Base-by-base conservation (phyloP, 345 rosid species). In the Brassica incana region DNA sequence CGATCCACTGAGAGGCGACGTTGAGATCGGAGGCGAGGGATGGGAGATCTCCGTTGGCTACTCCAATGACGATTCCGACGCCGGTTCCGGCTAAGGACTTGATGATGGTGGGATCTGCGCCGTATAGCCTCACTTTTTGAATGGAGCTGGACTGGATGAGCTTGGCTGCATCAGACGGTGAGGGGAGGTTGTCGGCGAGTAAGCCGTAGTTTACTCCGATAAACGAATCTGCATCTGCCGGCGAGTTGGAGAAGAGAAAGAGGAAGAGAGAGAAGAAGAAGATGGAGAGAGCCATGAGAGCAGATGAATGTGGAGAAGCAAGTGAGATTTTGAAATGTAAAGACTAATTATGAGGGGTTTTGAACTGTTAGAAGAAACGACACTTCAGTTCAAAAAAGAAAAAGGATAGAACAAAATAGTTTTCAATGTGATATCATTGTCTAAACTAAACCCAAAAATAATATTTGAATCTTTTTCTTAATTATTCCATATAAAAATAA, bases 151-250 rank as follows among this genome's bases (percentile, higher is more conserved):
- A 85, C 56, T 91, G 86, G 48, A 93, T 90, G 58, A 93, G 92
- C 87, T 86, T 91, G 32, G 92, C 91, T 0, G 98, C 89, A 29
- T 91, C 86, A 4, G 85, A 75, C 2, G 98, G 92, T 45, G 91
- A 85, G 6, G 97, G 98, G 40, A 93, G 89, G 81, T 93, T 90
- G 82, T 93, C 89, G 1, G 97, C 92, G n/a, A 91, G 84, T 77
- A 87, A 87, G 16, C 98, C 98, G 52, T 91, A 93, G 86, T 93
- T 93, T 30, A 90, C 90, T 12, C 97, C 97, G 32, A 93, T 76
- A 77, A 88, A 93, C 1, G 95, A 78, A 65, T 93, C 84, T 20
- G 92, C 75, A 32, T 80, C 90, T 89, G 84, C 27, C 12, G 23
- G 54, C 10, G 18, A 25, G 67, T 16, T 0, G 12, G 33, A 66